Percentiles rank a stretch among this genome's conserved stretches.
Evolutionary conservation across 306 rosid genomes (phyloP).

Genomic region (Geum urbanum): DNA sequence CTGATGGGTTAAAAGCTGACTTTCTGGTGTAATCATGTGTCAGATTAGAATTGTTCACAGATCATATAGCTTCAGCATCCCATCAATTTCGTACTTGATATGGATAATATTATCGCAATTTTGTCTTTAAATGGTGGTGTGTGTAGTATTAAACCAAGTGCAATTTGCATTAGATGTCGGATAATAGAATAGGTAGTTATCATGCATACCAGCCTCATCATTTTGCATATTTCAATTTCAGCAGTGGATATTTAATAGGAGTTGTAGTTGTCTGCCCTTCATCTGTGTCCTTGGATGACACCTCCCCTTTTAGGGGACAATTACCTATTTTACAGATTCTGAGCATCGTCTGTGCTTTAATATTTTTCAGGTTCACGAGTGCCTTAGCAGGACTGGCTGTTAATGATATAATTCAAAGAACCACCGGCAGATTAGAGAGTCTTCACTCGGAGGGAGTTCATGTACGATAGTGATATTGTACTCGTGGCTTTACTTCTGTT

Average conservation of each 20-base stretch:
- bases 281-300: background rate
- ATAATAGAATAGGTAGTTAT: no score
- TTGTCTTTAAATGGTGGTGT: background rate
- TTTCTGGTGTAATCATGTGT: background rate
- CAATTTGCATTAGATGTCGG: no score
- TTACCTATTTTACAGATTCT: background rate
- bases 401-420: constrained; percentile 79
- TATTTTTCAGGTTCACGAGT: constrained; percentile 66
- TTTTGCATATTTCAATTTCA: background rate
- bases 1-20: background rate
- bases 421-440: constrained; percentile 74
- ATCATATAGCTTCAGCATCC: background rate
- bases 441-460: constrained; percentile 97
- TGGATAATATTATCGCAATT: background rate
- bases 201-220: background rate
- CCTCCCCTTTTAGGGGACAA: background rate
- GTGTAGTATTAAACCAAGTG: background rate
- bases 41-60: background rate
- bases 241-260: background rate
- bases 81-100: background rate
- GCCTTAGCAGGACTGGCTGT: constrained; percentile 70
- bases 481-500: background rate
- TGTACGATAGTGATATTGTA: constrained; percentile 41
- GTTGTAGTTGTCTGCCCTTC: background rate
- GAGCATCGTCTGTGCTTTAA: constrained; percentile 4